A percentile compares a stretch with the other conserved stretches of the same genome.
Evolutionary conservation across 768 basidiomycete genomes (phyloP).

Genomic region (Gymnopilus junonius): DNA sequence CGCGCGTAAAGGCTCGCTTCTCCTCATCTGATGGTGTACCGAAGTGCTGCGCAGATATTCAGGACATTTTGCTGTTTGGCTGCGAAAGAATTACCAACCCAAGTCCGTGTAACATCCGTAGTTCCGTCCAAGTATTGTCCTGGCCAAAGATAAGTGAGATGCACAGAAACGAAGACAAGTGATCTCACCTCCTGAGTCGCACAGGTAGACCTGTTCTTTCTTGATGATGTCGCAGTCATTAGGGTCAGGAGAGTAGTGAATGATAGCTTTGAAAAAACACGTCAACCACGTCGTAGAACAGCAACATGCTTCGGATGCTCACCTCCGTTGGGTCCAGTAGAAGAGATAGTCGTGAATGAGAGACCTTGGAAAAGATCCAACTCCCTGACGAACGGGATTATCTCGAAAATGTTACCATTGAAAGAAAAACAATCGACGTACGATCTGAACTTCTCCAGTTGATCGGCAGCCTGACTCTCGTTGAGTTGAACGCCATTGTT

Average conservation of each 20-base stretch:
- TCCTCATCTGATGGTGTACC: constrained; percentile 83
- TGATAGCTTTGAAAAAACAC: constrained; percentile 63
- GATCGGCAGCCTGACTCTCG: constrained; percentile 81
- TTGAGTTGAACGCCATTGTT: constrained; percentile 60
- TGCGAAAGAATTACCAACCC: constrained; percentile 47
- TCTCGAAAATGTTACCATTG: constrained; percentile 4
- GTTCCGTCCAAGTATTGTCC: constrained; percentile 92
- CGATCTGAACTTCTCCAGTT: constrained; percentile 83
- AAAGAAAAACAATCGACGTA: constrained; percentile 42
- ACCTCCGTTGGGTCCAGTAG: constrained; percentile 92
- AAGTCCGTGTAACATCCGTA: constrained; percentile 92
- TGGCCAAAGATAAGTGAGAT: constrained; percentile 27
- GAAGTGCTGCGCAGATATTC: constrained; percentile 67
- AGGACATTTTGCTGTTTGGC: not conserved
- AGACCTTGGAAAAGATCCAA: constrained; percentile 82
- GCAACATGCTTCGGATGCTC: constrained; percentile 5
- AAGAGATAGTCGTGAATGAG: constrained; percentile 92
- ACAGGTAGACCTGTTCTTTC: constrained; percentile 68
- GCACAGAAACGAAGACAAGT: not conserved
- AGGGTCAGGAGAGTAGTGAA: constrained; percentile 89
- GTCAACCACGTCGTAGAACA: not conserved
- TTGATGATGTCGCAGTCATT: constrained; percentile 73
- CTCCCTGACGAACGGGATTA: constrained; percentile 49
- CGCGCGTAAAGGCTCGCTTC: constrained; percentile 88
- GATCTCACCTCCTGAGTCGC: constrained; percentile 81